phyloP scores from a whole-genome alignment of 495 filamentous ascomycete species.

The Trichoderma reesei region DNA sequence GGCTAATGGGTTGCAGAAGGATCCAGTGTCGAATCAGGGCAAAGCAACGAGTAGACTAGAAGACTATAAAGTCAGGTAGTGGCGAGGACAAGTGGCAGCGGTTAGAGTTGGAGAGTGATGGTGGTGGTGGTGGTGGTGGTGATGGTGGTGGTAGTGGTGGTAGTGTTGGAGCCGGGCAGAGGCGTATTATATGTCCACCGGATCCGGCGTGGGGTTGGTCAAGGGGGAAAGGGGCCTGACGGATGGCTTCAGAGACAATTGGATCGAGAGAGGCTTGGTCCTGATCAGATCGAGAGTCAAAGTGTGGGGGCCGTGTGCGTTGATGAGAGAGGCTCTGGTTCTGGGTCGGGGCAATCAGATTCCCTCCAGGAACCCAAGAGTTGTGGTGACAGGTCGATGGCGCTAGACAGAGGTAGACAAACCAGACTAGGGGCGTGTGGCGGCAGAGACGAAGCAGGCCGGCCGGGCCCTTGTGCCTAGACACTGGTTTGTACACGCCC shows the following conservation, averaged over 20 bases:
- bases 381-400: conserved; percentile 7
- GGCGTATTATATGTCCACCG: conserved; percentile 2
- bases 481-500: too few species aligned
- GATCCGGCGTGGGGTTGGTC: neutral
- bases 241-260: neutral
- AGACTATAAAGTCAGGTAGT: neutral
- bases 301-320: neutral
- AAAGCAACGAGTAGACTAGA: neutral
- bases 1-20: neutral
- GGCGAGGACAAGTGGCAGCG: neutral
- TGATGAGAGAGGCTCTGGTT: neutral
- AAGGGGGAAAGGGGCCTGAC: neutral
- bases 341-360: conserved; percentile 2
- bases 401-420: neutral
- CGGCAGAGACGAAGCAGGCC: neutral
- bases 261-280: conserved; percentile 2
- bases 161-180: neutral
- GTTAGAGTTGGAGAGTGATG: neutral
- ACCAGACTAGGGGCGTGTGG: neutral
- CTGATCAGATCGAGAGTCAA: conserved; percentile 1
- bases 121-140: neutral
- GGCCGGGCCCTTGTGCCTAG: too few species aligned
- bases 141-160: neutral
- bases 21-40: neutral
- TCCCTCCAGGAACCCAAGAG: conserved; percentile 1